Conservation (phyloP, 2,329 filamentous ascomycete genomes). For the Huntiella abstrusa region DNA sequence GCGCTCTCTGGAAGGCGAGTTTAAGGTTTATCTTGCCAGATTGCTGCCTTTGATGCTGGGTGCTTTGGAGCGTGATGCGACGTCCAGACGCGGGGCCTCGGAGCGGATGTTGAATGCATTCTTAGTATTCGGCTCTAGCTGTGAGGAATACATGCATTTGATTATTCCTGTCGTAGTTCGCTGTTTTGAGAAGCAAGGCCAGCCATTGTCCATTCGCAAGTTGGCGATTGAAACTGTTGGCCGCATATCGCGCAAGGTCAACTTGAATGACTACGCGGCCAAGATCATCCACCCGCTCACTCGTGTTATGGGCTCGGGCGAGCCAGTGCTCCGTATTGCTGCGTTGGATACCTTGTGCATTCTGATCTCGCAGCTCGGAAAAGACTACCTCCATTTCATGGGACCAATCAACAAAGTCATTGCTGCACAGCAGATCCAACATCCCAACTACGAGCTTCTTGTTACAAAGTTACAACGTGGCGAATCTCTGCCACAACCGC, state of each 20-base stretch:
- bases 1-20: slow-evolving; percentile 85
- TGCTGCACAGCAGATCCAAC: slow-evolving; percentile 60
- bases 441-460: slow-evolving; percentile 81
- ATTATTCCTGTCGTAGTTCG: slow-evolving; percentile 91
- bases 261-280: slow-evolving; percentile 89
- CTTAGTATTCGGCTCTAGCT: slow-evolving; percentile 83
- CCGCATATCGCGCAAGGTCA: slow-evolving; percentile 86
- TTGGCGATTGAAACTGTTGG: slow-evolving; percentile 88
- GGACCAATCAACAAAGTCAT: slow-evolving; percentile 82
- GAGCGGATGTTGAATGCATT: slow-evolving; percentile 90
- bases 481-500: slow-evolving; percentile 82
- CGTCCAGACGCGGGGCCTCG: slow-evolving; percentile 57
- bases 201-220: slow-evolving; percentile 62
- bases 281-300: slow-evolving; percentile 91
- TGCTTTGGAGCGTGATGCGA: slow-evolving; percentile 71
- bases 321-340: slow-evolving; percentile 55
- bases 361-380: slow-evolving; percentile 85
- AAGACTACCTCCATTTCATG: slow-evolving; percentile 88
- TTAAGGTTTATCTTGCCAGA: slow-evolving; percentile 85
- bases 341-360: slow-evolving; percentile 90
- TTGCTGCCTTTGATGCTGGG: slow-evolving; percentile 87
- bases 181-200: slow-evolving; percentile 76
- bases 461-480: slow-evolving; percentile 87
- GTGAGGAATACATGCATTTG: slow-evolving; percentile 97
- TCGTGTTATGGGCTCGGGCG: slow-evolving; percentile 55